phyloP scores from a whole-genome alignment of 768 basidiomycete species.

The Crucibulum laeve region DNA sequence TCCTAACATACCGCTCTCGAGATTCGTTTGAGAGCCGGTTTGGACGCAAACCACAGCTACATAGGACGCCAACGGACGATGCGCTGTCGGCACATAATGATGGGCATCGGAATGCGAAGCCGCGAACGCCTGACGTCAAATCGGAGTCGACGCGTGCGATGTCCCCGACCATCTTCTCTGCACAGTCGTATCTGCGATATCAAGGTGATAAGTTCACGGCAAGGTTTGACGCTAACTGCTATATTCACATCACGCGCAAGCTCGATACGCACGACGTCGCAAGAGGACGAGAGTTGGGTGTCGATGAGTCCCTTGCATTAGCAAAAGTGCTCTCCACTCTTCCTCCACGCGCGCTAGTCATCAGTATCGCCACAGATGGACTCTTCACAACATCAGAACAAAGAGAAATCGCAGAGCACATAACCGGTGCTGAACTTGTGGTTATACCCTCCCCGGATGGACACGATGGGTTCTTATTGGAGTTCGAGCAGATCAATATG shows the following conservation, averaged over 20 bases:
- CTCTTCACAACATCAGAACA: slow-evolving; percentile 93
- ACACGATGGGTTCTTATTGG: slow-evolving; percentile 95
- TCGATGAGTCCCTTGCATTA: too few species aligned
- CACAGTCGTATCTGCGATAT: slow-evolving; percentile 95
- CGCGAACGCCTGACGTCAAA: too few species aligned
- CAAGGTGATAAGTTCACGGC: slow-evolving; percentile 97
- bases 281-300: slow-evolving; percentile 45
- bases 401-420: slow-evolving; percentile 71
- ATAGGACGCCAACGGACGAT: slow-evolving; percentile 20
- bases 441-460: slow-evolving; percentile 85
- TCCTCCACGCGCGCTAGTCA: slow-evolving; percentile 78
- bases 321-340: slow-evolving; percentile 43
- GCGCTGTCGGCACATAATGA: slow-evolving; percentile 83
- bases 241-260: slow-evolving; percentile 79
- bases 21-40: slow-evolving; percentile 95
- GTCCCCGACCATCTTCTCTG: slow-evolving; percentile 86
- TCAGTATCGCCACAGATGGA: slow-evolving; percentile 91
- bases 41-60: slow-evolving; percentile 70
- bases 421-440: slow-evolving; percentile 77
- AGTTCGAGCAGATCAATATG: slow-evolving; percentile 90
- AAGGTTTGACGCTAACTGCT: slow-evolving; percentile 98
- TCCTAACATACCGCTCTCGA: slow-evolving; percentile 88
- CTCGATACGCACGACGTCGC: slow-evolving; percentile 93
- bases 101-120: slow-evolving; percentile 56
- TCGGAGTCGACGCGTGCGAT: too few species aligned